Base-by-base conservation (phyloP, 2,329 filamentous ascomycete genomes). In the Colletotrichum gigasporum region DNA sequence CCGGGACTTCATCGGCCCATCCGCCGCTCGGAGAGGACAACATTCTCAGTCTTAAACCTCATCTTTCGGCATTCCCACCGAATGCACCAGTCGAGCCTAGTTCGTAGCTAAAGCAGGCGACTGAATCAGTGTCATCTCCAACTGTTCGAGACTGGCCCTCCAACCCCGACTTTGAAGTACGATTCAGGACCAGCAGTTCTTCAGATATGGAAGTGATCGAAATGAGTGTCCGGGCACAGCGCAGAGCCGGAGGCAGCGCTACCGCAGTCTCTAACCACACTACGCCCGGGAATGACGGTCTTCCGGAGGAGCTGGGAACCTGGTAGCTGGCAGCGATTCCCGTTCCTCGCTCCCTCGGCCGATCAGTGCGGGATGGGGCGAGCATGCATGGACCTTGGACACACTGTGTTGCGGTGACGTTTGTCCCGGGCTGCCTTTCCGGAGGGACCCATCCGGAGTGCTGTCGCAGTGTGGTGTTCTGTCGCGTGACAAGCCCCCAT, bases 331-430 rank as follows among this genome's bases (percentile, higher is more conserved):
- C 41, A 20, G 41, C 41, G 24, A 32, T 20, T 44, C 24, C 18
- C 54, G 24, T 26, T 26, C 37, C 41, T 59, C 9, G 20, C 39
- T 16, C n/a, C n/a, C n/a, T n/a, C n/a, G n/a, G 34, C 22, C 28
- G 56, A 54, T 62, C 35, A 47, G 34, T 50, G 26, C 56, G 18
- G 48, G n/a, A n/a, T 50, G 22, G 35, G 41, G 7, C 20, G 48
- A 42, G 55, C 61, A 64, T 64, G 55, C 61, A 60, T 60, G 18
- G 55, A 35, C 47, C 55, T 48, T 28, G 60, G 8, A 52, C 16
- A 3, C 11, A 10, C n/a, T n/a, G 16, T 39, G 34, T 30, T 34
- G 14, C 48, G 30, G 57, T 65, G 56, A 50, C 28, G 30, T 54
- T 65, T 16, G 34, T 30, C 22, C 12, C 22, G 55, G 47, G 37